These are phyloP conservation scores for Podaxis sp. DNA, from an alignment of 768 basidiomycete genomes.

Conservation along the genomic window DNA sequence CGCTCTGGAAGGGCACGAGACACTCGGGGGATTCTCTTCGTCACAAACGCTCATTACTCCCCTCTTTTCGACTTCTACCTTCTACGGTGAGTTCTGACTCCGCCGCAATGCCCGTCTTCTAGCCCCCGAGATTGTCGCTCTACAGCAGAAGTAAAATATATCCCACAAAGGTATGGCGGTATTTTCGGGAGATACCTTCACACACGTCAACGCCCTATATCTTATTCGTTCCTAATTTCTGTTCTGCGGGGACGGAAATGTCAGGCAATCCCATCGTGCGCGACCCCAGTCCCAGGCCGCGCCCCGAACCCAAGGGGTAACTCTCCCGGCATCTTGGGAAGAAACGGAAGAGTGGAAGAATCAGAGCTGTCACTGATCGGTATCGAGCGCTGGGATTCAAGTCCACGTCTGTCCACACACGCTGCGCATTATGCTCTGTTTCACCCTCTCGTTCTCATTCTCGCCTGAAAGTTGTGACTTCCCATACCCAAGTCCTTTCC, in stretches of 20 bases:
- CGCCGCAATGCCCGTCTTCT: neutral
- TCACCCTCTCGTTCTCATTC: neutral
- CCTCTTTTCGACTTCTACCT: neutral
- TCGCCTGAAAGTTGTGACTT: neutral
- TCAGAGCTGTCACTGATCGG: neutral
- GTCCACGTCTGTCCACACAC: neutral
- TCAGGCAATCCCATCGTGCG: neutral
- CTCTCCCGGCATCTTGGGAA: constrained; percentile 8
- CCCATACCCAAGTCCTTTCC: neutral
- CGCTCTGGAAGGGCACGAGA: neutral
- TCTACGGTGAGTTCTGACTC: neutral
- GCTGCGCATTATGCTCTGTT: neutral
- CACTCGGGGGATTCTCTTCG: neutral
- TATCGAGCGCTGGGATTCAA: neutral
- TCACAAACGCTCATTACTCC: neutral
- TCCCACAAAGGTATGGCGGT: neutral
- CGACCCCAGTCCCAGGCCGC: neutral
- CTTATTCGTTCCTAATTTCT: neutral
- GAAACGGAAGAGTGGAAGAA: neutral
- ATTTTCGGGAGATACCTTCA: neutral
- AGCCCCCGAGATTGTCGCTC: neutral
- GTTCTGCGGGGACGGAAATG: neutral
- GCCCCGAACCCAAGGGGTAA: constrained; percentile 6
- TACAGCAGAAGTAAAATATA: neutral
- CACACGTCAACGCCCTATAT: neutral